phyloP scores from a whole-genome alignment of 495 filamentous ascomycete species.

The Parachaetomium inaequale region DNA sequence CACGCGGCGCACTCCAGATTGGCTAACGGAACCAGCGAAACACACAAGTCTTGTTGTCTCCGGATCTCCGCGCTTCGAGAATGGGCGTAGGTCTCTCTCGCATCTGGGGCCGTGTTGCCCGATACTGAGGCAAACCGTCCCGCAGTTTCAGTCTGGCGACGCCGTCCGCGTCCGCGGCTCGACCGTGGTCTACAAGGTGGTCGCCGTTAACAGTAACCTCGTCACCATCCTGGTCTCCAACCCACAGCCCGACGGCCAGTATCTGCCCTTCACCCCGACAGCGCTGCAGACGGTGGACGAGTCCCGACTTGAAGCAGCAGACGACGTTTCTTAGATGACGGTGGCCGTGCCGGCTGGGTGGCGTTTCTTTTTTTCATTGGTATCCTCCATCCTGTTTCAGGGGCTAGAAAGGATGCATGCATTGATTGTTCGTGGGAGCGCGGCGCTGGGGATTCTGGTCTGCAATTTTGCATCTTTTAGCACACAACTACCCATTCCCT shows the following conservation, averaged over 20 bases:
- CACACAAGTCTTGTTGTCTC: neutral
- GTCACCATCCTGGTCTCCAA: slow-evolving; percentile 29
- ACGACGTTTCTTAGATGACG: slow-evolving; percentile 9
- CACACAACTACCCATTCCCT: neutral
- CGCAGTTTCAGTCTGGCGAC: slow-evolving; percentile 19
- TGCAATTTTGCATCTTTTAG: neutral
- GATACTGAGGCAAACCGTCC: neutral
- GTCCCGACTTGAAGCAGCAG: slow-evolving; percentile 24
- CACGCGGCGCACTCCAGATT: neutral
- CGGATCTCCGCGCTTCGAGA: neutral
- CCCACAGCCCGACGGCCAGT: slow-evolving; percentile 27
- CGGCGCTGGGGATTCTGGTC: neutral
- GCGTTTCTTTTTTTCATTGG: neutral
- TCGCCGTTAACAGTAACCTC: slow-evolving; percentile 23
- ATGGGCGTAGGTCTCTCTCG: slow-evolving; percentile 10
- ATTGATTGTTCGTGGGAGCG: neutral
- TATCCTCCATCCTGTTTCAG: neutral
- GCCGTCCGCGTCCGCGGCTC: slow-evolving; percentile 23
- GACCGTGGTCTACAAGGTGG: slow-evolving; percentile 25
- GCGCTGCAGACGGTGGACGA: slow-evolving; percentile 27
- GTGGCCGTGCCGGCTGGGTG: neutral
- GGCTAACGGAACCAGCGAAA: neutral
- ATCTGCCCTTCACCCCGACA: slow-evolving; percentile 18
- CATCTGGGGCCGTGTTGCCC: neutral
- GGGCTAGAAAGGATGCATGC: neutral